Conservation (phyloP, 192 early-diverging fungal genomes). For the Podochytrium sp. region DNA sequence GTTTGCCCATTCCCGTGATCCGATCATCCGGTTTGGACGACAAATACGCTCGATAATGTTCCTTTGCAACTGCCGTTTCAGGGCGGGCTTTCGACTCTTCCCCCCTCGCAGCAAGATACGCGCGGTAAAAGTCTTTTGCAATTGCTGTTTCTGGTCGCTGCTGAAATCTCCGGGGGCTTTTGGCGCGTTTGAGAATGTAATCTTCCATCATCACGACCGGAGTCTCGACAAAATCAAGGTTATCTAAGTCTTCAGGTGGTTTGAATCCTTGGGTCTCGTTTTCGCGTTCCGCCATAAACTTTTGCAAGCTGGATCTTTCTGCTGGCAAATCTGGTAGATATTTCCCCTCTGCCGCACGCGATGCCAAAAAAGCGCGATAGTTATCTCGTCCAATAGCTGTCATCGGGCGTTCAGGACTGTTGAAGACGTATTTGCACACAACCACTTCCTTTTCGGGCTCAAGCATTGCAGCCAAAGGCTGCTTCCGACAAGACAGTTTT, state of each 20-base stretch:
- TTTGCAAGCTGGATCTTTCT: background rate
- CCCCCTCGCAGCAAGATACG: background rate
- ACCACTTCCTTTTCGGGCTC: too few relatives aligned
- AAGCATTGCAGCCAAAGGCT: too few relatives aligned
- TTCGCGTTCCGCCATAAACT: background rate
- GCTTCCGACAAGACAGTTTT: too few relatives aligned
- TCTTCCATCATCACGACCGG: background rate
- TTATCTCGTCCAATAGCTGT: background rate
- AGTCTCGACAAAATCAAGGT: background rate
- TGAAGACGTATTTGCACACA: constrained; percentile 6
- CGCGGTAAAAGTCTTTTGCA: constrained; percentile 11
- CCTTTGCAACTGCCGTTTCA: constrained; percentile 5
- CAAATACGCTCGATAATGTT: constrained; percentile 1
- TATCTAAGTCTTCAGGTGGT: background rate
- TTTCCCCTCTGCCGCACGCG: background rate
- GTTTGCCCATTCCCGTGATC: background rate
- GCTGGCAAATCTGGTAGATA: background rate
- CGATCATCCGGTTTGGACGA: background rate
- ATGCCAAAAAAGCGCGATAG: constrained; percentile 5
- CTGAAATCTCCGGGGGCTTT: too few relatives aligned
- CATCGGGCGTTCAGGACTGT: background rate
- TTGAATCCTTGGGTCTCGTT: background rate
- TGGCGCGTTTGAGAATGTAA: background rate
- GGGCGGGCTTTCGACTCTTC: constrained; percentile 1
- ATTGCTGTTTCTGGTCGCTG: constrained; percentile 18